Evolutionary conservation across 1,139 yeast genomes (phyloP), one percentile per base, ranked within the genome.

Genomic region (Geotrichum histeridarum): DNA sequence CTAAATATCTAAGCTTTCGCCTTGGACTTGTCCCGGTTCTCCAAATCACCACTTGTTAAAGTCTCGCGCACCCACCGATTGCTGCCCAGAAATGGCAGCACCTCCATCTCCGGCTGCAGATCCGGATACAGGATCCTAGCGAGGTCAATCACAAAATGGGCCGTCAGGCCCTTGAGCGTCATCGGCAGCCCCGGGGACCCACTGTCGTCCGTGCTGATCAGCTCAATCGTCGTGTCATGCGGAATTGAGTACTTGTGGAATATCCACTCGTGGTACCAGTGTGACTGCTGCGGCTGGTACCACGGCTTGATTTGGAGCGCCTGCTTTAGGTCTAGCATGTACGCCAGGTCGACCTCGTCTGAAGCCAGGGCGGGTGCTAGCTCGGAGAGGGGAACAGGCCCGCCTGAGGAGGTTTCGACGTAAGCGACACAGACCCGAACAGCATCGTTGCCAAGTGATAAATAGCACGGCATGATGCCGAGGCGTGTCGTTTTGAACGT

Each of bases 391-490:
- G 53, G 14, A 6, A 56, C 46, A 9, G 14, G 14, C 5, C 32
- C 44, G 32, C 27, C 39, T 41, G 14, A 8, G 38, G 14, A 31
- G 63, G 70, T 39, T 60, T 64, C 71, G 67, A 87, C 74, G 60
- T 82, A 80, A 37, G 87, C 90, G 27, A 88, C 78, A 65, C 93
- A 79, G 0, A 96, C 95, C 53, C 85, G 75, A 2, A 89, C 96
- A 17, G 88, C 86, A 41, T 86, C 76, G 57, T 84, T 80, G 2
- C 91, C 86, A 58, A 93, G 71, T 8, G 93, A 84, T 38, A 88
- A 69, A 65, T 86, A 88, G 57, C 86, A 77, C 0, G 96, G 95
- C 65, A 88, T 65, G 5, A 77, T 71, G 54, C 77, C 77, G 37
- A 85, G 66, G 57, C 77, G 78, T 52, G 79, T 81, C 48, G 84